Percentiles rank a stretch among this genome's conserved stretches.
phyloP scores from a whole-genome alignment of 306 rosid species.

The Malus asiatica region DNA sequence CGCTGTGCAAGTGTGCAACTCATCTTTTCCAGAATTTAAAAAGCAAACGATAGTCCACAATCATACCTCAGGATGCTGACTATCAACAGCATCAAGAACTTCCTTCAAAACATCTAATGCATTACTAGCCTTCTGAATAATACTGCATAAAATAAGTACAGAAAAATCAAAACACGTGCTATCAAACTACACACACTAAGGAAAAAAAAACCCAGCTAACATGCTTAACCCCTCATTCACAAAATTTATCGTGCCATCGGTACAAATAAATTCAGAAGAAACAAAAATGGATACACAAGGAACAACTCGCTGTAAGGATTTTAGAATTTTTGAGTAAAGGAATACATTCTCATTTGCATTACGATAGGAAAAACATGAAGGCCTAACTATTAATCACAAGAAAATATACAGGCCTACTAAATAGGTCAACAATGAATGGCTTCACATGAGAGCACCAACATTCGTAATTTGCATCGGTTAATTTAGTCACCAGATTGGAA shows the following conservation, averaged over 20 bases:
- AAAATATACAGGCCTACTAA: not conserved
- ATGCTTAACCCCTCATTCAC: not conserved
- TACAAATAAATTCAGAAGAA: not conserved
- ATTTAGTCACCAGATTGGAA: not conserved
- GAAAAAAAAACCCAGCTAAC: not conserved
- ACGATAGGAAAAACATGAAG: not conserved
- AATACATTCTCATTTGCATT: not conserved
- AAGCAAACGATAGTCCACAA: conserved; percentile 8
- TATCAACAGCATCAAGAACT: conserved; percentile 81
- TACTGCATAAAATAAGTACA: conserved; percentile 44
- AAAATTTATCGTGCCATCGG: not conserved
- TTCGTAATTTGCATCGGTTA: not conserved
- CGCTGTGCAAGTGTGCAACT: not conserved
- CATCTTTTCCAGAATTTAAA: not conserved
- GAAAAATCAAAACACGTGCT: not conserved
- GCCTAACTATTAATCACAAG: not conserved
- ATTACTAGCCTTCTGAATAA: conserved; percentile 77
- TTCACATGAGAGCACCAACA: not conserved
- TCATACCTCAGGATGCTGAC: conserved; percentile 71
- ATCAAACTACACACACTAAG: not conserved
- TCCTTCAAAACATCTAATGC: conserved; percentile 75
- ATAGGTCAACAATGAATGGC: not conserved
- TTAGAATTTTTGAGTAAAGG: not conserved
- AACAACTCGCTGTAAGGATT: not conserved
- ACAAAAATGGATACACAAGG: not conserved